Conservation (phyloP, 2,329 filamentous ascomycete genomes). For the Dothistroma septosporum region DNA sequence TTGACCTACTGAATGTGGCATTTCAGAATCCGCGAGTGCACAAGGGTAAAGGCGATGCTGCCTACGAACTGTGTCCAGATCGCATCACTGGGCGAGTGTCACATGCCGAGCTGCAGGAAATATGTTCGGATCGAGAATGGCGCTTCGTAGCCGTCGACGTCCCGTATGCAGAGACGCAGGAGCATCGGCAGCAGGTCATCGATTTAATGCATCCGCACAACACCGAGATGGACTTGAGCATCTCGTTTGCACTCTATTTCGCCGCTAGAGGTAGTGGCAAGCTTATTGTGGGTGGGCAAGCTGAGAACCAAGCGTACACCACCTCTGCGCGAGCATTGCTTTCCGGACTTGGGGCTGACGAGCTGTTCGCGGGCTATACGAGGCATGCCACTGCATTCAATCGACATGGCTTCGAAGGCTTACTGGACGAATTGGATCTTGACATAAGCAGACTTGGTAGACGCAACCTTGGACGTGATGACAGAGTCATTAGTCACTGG, state of each 20-base stretch:
- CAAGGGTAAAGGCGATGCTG: slow-evolving; percentile 31
- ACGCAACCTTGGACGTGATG: slow-evolving; percentile 91
- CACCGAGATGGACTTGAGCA: slow-evolving; percentile 98
- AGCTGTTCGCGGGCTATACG: slow-evolving; percentile 90
- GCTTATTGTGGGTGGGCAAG: background rate
- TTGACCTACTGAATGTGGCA: slow-evolving; percentile 92
- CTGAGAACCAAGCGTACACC: slow-evolving; percentile 45
- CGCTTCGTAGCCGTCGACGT: slow-evolving; percentile 83
- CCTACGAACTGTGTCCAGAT: slow-evolving; percentile 85
- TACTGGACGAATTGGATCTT: slow-evolving; percentile 77
- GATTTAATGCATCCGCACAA: slow-evolving; percentile 86
- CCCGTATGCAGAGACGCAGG: slow-evolving; percentile 68
- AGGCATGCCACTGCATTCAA: slow-evolving; percentile 75
- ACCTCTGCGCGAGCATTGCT: slow-evolving; percentile 78
- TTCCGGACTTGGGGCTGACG: slow-evolving; percentile 90
- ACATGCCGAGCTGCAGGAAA: slow-evolving; percentile 64
- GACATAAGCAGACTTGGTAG: slow-evolving; percentile 83
- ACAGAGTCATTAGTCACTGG: slow-evolving; percentile 86
- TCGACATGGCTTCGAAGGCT: slow-evolving; percentile 62
- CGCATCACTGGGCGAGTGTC: slow-evolving; percentile 79
- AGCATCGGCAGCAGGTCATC: slow-evolving; percentile 66
- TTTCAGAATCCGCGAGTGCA: slow-evolving; percentile 84
- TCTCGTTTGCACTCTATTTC: slow-evolving; percentile 91
- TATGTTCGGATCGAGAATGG: slow-evolving; percentile 71
- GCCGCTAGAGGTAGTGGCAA: slow-evolving; percentile 66